Conservation (phyloP, 2,329 filamentous ascomycete species). For the Cryphonectria parasitica region DNA sequence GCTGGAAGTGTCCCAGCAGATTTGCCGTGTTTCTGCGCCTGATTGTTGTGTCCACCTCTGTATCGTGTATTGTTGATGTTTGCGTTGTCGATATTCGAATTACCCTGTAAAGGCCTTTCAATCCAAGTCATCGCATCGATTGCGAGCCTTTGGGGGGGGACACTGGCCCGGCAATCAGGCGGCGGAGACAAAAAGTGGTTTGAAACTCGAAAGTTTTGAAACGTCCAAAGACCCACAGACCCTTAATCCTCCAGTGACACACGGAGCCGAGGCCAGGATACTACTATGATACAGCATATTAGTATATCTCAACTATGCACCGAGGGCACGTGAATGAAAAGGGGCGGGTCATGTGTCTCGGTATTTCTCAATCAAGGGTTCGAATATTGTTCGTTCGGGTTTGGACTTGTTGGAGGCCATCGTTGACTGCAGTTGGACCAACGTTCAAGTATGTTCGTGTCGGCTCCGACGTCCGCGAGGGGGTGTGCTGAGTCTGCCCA, state of each 20-base stretch:
- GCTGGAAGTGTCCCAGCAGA: background rate
- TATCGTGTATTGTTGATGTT: background rate
- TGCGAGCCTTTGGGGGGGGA: background rate
- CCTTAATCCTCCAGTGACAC: background rate
- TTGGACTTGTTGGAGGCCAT: background rate
- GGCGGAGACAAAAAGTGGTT: background rate
- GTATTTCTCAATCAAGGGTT: background rate
- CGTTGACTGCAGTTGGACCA: background rate
- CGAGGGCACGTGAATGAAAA: background rate
- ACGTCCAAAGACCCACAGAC: background rate
- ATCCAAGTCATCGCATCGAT: background rate
- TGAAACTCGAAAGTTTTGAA: background rate
- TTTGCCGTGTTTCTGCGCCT: background rate
- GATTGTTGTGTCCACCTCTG: background rate
- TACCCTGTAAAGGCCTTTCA: background rate
- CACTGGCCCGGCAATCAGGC: background rate
- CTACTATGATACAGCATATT: background rate
- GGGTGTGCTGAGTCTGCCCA: background rate
- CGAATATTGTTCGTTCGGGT: background rate
- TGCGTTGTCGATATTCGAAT: too few species aligned
- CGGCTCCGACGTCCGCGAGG: background rate
- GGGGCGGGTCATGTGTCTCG: background rate
- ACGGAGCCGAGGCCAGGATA: background rate
- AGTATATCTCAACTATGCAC: background rate
- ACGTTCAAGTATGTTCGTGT: background rate